Evolutionary conservation across 495 filamentous ascomycete species (phyloP).

Genomic region (Recurvomyces mirabilis): DNA sequence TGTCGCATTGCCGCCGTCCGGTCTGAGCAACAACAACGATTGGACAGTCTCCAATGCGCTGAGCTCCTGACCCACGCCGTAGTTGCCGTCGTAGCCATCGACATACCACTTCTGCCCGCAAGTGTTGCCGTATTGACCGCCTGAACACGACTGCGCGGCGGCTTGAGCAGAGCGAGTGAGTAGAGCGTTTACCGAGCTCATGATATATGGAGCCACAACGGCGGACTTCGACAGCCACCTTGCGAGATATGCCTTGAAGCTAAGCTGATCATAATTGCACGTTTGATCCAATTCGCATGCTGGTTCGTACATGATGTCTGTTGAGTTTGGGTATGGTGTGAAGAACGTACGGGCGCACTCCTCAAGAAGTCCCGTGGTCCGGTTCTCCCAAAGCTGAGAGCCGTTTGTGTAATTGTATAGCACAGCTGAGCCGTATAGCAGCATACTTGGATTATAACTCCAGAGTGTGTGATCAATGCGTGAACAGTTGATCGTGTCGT

Average conservation of each 20-base stretch:
- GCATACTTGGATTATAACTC: conserved; percentile 53
- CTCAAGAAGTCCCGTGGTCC: conserved; percentile 19
- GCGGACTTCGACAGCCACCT: conserved; percentile 35
- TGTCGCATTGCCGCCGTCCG: not conserved
- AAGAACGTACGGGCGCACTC: conserved; percentile 25
- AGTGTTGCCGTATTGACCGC: conserved; percentile 32
- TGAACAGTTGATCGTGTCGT: conserved; percentile 25
- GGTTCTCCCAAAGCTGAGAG: conserved; percentile 22
- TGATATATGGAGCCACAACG: conserved; percentile 31
- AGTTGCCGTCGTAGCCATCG: conserved; percentile 29
- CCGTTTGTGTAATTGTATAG: conserved; percentile 55
- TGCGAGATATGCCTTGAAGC: conserved; percentile 37
- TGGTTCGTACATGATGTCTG: conserved; percentile 34
- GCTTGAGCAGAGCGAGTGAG: conserved; percentile 29
- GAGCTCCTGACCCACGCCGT: conserved; percentile 56
- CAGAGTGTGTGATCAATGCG: conserved; percentile 39
- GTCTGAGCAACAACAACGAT: conserved; percentile 27
- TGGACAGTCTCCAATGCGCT: conserved; percentile 59
- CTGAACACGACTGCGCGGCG: conserved; percentile 34
- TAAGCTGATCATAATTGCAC: conserved; percentile 34
- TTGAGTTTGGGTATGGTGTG: conserved; percentile 14
- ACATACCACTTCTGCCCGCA: conserved; percentile 30
- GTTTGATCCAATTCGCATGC: conserved; percentile 30
- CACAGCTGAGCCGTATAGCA: conserved; percentile 52
- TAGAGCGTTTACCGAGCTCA: conserved; percentile 23